These are phyloP conservation scores for Proliferodiscus dingleyae DNA, from an alignment of 2,329 filamentous ascomycete genomes.

Conservation along the genomic window DNA sequence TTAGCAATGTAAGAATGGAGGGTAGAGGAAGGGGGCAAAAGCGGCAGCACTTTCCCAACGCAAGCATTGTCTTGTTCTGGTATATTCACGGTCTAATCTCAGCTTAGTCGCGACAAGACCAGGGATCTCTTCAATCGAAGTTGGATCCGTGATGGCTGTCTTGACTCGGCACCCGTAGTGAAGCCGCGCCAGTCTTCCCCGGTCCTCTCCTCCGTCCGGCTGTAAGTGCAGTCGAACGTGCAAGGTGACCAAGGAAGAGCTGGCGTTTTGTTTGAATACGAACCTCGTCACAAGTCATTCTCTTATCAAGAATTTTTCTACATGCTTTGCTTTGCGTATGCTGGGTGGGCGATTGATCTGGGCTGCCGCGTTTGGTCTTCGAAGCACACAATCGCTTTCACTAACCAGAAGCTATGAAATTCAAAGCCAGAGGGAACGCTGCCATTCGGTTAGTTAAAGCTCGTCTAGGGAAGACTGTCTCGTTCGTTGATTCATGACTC, in stretches of 20 bases:
- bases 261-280: constrained; percentile 30
- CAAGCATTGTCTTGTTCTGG: constrained; percentile 99
- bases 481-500: neutral
- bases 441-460: constrained; percentile 16
- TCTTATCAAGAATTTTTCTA: constrained; percentile 15
- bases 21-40: constrained; percentile 40
- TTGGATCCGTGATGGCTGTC: constrained; percentile 46
- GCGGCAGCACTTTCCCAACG: constrained; percentile 97
- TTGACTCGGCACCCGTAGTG: constrained; percentile 81
- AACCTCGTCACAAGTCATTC: constrained; percentile 33
- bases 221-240: neutral
- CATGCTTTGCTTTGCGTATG: constrained; percentile 23
- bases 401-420: constrained; percentile 92
- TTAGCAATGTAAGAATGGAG: constrained; percentile 39
- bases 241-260: constrained; percentile 14
- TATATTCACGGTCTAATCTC: constrained; percentile 83
- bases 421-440: constrained; percentile 78
- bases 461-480: neutral
- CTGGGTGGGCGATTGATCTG: constrained; percentile 25
- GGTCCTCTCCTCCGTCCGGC: constrained; percentile 2
- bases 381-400: constrained; percentile 38
- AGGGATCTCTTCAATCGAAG: constrained; percentile 34
- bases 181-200: constrained; percentile 42
- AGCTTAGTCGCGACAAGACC: constrained; percentile 56
- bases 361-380: constrained; percentile 60